A percentile compares a stretch with the other conserved stretches of the same genome.
Conservation (phyloP, 2,329 filamentous ascomycete species). For the Ilyonectria sp. region DNA sequence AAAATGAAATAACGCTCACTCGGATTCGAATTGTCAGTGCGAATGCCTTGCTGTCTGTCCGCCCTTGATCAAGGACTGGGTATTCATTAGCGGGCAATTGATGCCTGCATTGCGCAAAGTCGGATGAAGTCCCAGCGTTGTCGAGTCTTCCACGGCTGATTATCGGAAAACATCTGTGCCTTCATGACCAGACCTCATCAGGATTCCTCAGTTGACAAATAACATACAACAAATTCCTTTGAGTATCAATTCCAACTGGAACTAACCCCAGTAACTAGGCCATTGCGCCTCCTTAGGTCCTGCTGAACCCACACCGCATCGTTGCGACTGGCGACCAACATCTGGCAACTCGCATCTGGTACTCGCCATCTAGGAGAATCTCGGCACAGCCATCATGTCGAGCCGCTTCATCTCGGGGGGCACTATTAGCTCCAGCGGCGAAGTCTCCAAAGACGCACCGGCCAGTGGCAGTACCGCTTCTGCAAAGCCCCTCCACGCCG, state of each 20-base stretch:
- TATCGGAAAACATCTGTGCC: slow-evolving; percentile 23
- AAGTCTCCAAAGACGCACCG: slow-evolving; percentile 41
- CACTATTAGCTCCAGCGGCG: slow-evolving; percentile 57
- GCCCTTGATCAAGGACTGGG: no score
- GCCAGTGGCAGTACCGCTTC: slow-evolving; percentile 9
- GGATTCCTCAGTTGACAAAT: neutral
- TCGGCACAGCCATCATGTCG: slow-evolving; percentile 59
- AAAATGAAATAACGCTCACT: slow-evolving; percentile 34
- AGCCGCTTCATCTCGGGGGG: slow-evolving; percentile 71
- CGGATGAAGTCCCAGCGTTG: neutral
- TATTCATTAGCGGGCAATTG: neutral
- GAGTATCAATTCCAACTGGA: neutral
- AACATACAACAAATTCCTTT: no score
- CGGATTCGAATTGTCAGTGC: neutral
- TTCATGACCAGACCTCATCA: neutral
- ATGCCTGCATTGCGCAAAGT: no score
- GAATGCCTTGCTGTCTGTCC: neutral
- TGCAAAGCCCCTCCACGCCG: slow-evolving; percentile 37
- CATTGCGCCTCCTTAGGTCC: neutral
- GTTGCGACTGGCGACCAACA: neutral
- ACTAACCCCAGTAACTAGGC: no score
- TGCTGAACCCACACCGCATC: neutral
- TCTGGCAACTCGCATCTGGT: neutral
- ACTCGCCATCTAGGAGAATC: neutral
- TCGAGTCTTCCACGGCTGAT: slow-evolving; percentile 17